Evolutionary conservation across 495 filamentous ascomycete species (phyloP), one percentile per base, ranked within the genome.

Genomic region (Annulohypoxylon maeteangense): DNA sequence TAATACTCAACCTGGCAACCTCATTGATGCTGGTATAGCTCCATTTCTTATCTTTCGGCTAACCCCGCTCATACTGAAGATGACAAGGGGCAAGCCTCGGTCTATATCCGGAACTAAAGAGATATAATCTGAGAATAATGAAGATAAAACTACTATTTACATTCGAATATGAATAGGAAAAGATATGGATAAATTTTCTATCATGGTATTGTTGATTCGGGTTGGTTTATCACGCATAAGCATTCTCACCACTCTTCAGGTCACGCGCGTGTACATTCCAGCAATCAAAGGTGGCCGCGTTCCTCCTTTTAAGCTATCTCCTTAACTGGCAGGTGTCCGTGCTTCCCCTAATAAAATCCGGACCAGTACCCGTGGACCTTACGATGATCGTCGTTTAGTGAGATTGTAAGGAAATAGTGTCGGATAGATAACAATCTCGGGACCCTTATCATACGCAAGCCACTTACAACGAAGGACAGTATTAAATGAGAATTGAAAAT

Each of bases 211-310:
- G 12, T 18, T 7, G 12, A 58, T 23, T 5, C 8, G 42, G 32
- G 34, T 58, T 23, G 34, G 31, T 2, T 32, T 18, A 58, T 18
- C 16, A 42, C 36, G 38, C n/a, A n/a, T 20, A 8, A 42, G n/a
- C 8, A 6, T 31, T 32, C 27, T 54, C 12, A 1, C 34, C n/a
- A 8, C n/a, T 4, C n/a, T 54, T 54, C 10, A 27, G 65, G 65
- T 31, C 68, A 75, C 58, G 65, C 68, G 11, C 8, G 58, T 54
- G 62, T 72, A 45, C 74, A 74, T 48, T 74, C 65, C 42, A 57
- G 18, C 62, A 72, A 50, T 4, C 45, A 68, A 62, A 44, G 64
- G 53, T 23, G 68, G 68, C 27, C 10, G 14, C 5, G 45, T 68
- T 32, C 54, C 66, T 20, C 70, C 40, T 54, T 57, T 70, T 32